These are phyloP conservation scores for Aurantiochytrium sp. DNA, from an alignment of 108 stramenopile species.

Conservation along the genomic window DNA sequence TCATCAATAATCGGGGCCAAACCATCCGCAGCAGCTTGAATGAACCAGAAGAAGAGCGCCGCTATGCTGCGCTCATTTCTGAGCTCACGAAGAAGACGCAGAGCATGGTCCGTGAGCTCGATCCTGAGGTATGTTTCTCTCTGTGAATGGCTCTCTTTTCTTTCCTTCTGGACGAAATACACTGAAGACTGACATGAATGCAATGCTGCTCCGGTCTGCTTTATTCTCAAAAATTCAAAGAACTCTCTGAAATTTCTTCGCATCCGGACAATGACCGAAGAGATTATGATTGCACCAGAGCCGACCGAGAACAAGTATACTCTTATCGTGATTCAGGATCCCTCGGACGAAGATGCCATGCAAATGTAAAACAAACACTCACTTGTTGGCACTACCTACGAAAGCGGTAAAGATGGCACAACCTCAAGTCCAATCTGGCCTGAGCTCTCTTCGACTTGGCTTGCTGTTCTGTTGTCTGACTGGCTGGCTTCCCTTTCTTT, in stretches of 20 bases:
- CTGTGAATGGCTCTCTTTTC: too few relatives aligned
- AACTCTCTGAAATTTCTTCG: not conserved
- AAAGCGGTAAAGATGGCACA: too few relatives aligned
- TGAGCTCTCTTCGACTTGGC: too few relatives aligned
- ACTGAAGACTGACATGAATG: too few relatives aligned
- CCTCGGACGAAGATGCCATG: not conserved
- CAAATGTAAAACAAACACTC: not conserved
- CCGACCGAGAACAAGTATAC: slow-evolving; percentile 1
- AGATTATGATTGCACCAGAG: slow-evolving; percentile 14
- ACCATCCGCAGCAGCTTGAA: not conserved
- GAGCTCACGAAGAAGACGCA: slow-evolving; percentile 12
- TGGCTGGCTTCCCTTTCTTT: too few relatives aligned
- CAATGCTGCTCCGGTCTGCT: too few relatives aligned
- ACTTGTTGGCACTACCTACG: too few relatives aligned
- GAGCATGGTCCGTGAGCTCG: slow-evolving; percentile 17
- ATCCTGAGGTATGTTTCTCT: not conserved
- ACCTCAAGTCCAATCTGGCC: too few relatives aligned
- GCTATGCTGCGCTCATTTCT: not conserved
- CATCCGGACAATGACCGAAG: not conserved
- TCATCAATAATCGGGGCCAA: not conserved
- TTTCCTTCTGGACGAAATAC: too few relatives aligned
- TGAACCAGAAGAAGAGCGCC: not conserved
- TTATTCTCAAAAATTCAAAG: not conserved
- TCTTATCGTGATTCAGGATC: not conserved
- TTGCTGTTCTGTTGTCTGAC: too few relatives aligned